These are phyloP conservation scores for Cyclotella sp. DNA, from an alignment of 108 stramenopile genomes.

Conservation along the genomic window DNA sequence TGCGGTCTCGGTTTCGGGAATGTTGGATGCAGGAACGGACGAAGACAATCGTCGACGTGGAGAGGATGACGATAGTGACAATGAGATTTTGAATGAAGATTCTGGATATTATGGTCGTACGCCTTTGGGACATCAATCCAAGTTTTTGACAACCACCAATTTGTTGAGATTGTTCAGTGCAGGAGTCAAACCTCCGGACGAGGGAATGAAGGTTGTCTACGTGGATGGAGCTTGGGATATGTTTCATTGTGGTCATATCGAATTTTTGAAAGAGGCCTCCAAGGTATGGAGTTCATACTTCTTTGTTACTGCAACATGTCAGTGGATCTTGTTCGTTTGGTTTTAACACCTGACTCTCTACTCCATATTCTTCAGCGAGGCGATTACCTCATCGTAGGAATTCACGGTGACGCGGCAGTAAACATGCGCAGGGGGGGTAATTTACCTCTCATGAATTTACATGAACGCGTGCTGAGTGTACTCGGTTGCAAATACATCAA, in stretches of 20 bases:
- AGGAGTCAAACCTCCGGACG: constrained; percentile 82
- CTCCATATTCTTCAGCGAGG: constrained; percentile 62
- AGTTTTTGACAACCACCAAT: constrained; percentile 93
- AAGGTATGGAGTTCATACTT: constrained; percentile 55
- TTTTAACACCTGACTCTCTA: neutral
- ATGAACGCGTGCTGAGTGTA: constrained; percentile 96
- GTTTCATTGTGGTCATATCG: constrained; percentile 98
- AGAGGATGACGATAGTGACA: constrained; percentile 44
- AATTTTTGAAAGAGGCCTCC: constrained; percentile 82
- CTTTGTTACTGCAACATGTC: neutral
- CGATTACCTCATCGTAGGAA: constrained; percentile 97
- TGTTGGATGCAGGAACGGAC: constrained; percentile 12
- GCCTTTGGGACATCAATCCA: constrained; percentile 71
- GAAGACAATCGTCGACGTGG: neutral
- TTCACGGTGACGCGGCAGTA: constrained; percentile 95
- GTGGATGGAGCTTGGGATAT: constrained; percentile 99
- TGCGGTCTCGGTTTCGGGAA: constrained; percentile 17
- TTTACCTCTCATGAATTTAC: constrained; percentile 94
- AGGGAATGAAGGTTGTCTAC: constrained; percentile 91
- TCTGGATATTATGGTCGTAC: constrained; percentile 6
- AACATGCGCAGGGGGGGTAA: constrained; percentile 85
- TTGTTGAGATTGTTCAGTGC: constrained; percentile 94
- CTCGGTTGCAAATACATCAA: constrained; percentile 92
- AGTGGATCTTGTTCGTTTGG: neutral
- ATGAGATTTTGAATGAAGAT: constrained; percentile 46